Percentiles rank a stretch among this genome's conserved stretches.
Conservation (phyloP, 2,329 filamentous ascomycete genomes). For the Fusarium tjaetaba region DNA sequence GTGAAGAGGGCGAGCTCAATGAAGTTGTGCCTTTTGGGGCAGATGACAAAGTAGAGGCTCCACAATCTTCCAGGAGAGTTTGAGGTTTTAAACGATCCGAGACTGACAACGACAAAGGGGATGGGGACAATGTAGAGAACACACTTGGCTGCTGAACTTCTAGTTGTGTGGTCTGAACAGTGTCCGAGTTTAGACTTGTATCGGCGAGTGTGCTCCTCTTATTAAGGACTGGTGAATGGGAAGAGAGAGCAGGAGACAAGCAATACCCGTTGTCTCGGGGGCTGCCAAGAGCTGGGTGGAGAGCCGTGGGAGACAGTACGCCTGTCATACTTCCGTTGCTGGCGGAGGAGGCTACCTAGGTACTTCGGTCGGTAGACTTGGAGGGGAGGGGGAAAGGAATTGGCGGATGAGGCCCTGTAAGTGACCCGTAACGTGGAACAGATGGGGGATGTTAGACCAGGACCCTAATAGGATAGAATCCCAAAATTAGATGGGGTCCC, state of each 20-base stretch:
- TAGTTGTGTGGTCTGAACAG: slow-evolving; percentile 6
- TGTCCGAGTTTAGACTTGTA: background rate
- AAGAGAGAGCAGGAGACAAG: slow-evolving; percentile 30
- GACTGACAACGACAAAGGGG: slow-evolving; percentile 19
- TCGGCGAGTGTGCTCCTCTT: slow-evolving; percentile 34
- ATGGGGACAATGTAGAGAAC: slow-evolving; percentile 9
- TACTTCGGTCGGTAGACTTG: slow-evolving; percentile 2
- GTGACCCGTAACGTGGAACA: background rate
- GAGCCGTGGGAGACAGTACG: slow-evolving; percentile 55
- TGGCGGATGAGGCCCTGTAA: slow-evolving; percentile 15
- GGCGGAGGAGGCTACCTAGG: slow-evolving; percentile 24
- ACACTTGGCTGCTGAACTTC: slow-evolving; percentile 2
- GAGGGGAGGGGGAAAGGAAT: slow-evolving; percentile 21
- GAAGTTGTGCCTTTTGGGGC: slow-evolving; percentile 14
- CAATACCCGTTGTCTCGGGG: slow-evolving; percentile 33
- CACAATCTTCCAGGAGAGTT: slow-evolving; percentile 38
- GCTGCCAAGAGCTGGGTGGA: slow-evolving; percentile 62
- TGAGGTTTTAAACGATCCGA: slow-evolving; percentile 28
- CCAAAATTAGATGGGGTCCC: slow-evolving; percentile 13
- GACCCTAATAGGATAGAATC: slow-evolving; percentile 17
- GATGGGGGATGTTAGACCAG: slow-evolving; percentile 3
- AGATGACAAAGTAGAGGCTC: slow-evolving; percentile 34
- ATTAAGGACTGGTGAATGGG: slow-evolving; percentile 30
- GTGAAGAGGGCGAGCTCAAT: slow-evolving; percentile 1
- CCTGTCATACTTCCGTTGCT: slow-evolving; percentile 43